Evolutionary conservation across 2,329 filamentous ascomycete genomes (phyloP).

Genomic region (Paracoccidioides brasiliensis): DNA sequence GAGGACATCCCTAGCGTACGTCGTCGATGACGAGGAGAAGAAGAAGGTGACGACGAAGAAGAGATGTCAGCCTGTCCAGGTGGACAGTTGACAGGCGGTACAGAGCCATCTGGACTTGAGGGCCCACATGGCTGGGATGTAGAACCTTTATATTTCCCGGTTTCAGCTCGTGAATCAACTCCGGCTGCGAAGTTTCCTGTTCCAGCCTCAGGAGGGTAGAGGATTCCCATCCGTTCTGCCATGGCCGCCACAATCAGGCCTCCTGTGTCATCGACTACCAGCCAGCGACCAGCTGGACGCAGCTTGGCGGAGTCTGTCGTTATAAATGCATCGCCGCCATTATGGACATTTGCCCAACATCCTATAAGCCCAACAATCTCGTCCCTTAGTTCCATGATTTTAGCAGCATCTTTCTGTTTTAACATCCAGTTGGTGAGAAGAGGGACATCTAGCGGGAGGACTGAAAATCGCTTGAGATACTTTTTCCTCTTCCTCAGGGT

Average conservation of each 20-base stretch:
- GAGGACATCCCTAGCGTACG: conserved; percentile 31
- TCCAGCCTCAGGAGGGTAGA: conserved; percentile 40
- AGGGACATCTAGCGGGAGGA: conserved; percentile 69
- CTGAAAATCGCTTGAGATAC: conserved; percentile 76
- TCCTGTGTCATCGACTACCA: conserved; percentile 77
- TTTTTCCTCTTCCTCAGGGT: conserved; percentile 89
- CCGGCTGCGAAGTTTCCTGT: conserved; percentile 17
- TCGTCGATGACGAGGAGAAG: conserved; percentile 12
- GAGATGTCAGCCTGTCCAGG: conserved; percentile 1
- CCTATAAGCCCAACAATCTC: conserved; percentile 70
- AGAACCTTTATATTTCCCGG: conserved; percentile 1
- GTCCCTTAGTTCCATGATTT: conserved; percentile 74
- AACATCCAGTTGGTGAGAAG: conserved; percentile 65
- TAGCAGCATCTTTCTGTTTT: conserved; percentile 63
- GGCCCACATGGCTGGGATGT: conserved; percentile 5
- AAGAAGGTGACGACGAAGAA: not conserved
- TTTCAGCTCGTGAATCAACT: conserved; percentile 11
- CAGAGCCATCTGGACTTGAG: not conserved
- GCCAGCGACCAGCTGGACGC: conserved; percentile 50
- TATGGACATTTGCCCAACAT: conserved; percentile 85
- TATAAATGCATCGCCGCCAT: conserved; percentile 34
- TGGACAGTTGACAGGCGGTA: not conserved
- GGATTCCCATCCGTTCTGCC: conserved; percentile 77
- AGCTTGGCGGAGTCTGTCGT: conserved; percentile 12
- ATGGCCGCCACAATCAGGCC: conserved; percentile 70